Base-by-base conservation (phyloP, 495 filamentous ascomycete species). In the Neurospora sp. region DNA sequence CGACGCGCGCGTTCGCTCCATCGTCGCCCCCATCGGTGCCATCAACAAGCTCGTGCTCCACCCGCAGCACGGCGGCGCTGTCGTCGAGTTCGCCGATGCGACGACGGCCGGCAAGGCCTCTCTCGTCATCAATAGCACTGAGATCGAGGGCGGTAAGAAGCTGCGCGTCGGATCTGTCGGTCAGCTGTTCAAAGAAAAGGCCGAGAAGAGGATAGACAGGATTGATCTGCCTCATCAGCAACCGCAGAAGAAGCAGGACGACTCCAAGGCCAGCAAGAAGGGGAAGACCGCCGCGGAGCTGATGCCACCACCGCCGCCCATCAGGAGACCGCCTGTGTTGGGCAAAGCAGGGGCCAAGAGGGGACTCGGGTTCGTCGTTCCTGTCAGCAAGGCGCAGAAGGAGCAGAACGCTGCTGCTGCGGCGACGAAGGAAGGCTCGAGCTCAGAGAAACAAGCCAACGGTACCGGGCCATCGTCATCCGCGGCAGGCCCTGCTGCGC, bases 41-140 rank as follows among this genome's bases (percentile, higher is more conserved):
- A 85, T 87, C 3, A 87, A 91, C 77, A 94, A 94, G 74, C 78
- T 88, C 6, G 83, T 88, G 5, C 85, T 94, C 3, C 89, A 91
- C 46, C 93, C 93, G 3, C 88, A 93, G 69, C 92, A 96, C 72
- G 88, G 90, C 74, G 95, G 96, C n/a, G 96, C 94, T 11, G 90
- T 94, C 69, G 85, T 97, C 59, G 96, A 98, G 78, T 97, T 90
- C 77, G 83, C 82, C 11, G 89, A 92, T 74, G 85, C 91, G 11
- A 82, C 89, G 4, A 85, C 89, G 71, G 91, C 90, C 4, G 94
- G 94, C 48, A 91, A 90, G 79, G 94, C 94, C 0, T 83, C 88
- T 0, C 78, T 97, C 46, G 91, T 85, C 7, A 85, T 98, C 0
- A 90, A 96, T 65, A 91, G 91, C 0, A 80, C 86, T 68, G 91